Conservation (phyloP, 164 flowering plant genomes). For the Tetrastigma voinierianum region DNA sequence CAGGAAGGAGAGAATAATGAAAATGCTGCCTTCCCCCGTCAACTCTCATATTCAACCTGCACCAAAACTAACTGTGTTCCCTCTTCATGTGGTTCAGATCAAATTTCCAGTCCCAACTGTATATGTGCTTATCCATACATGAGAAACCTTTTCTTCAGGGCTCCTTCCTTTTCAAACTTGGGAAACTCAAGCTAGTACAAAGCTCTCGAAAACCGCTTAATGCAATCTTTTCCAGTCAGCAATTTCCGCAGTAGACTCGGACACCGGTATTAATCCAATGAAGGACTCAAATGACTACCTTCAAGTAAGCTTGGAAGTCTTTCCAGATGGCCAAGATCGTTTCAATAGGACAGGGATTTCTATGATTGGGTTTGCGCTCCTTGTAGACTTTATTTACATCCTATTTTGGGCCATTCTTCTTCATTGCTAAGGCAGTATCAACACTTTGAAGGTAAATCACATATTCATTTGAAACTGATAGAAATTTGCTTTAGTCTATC, state of each 20-base stretch:
- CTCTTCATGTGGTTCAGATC: constrained; percentile 1
- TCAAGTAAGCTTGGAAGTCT: constrained; percentile 28
- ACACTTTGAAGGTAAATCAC: constrained; percentile 32
- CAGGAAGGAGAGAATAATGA: background rate
- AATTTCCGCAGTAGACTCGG: constrained; percentile 49
- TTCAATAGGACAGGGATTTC: constrained; percentile 41
- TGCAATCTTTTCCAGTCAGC: constrained; percentile 18
- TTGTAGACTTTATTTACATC: constrained; percentile 38
- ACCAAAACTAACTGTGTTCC: constrained; percentile 16
- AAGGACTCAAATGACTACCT: constrained; percentile 30
- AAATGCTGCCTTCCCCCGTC: background rate
- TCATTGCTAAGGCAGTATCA: constrained; percentile 27
- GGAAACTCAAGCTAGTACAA: constrained; percentile 19
- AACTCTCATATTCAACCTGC: background rate
- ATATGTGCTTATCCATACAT: constrained; percentile 49
- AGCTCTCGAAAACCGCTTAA: constrained; percentile 28
- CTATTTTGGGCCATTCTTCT: constrained; percentile 44
- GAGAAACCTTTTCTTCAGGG: constrained; percentile 41
- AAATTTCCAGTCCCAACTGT: constrained; percentile 49
- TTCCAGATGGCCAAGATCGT: constrained; percentile 37
- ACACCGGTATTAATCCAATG: constrained; percentile 38
- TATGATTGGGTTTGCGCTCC: constrained; percentile 30
- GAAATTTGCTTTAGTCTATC: background rate
- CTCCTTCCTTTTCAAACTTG: constrained; percentile 46
- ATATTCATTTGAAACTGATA: background rate